phyloP scores from a whole-genome alignment of 2,329 filamentous ascomycete genomes.

The Colletotrichum brevisporum region DNA sequence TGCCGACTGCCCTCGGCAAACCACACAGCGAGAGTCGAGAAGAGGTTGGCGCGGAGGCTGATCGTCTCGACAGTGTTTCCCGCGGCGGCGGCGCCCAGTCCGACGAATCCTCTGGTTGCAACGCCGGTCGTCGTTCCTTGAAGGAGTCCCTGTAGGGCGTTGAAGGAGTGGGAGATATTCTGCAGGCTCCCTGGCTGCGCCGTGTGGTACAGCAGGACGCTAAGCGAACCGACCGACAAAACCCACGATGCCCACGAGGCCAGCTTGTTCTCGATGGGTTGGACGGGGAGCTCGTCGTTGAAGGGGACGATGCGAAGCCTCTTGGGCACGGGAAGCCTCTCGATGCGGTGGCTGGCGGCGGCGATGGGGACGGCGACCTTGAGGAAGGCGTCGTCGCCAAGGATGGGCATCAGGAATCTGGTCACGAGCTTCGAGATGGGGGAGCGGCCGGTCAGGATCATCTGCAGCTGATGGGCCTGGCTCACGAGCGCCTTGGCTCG shows the following conservation, averaged over 20 bases:
- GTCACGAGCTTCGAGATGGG: constrained; percentile 18
- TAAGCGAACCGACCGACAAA: constrained; percentile 3
- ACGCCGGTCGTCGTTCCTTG: background rate
- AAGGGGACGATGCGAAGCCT: constrained; percentile 10
- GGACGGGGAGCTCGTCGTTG: constrained; percentile 19
- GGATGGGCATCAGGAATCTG: constrained; percentile 10
- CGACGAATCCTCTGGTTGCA: background rate
- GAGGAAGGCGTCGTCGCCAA: constrained; percentile 18
- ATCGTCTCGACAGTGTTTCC: background rate
- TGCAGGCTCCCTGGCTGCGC: background rate
- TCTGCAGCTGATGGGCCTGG: constrained; percentile 23
- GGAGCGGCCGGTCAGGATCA: constrained; percentile 16
- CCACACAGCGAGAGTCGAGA: constrained; percentile 12
- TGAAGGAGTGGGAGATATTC: background rate
- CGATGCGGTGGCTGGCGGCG: constrained; percentile 16
- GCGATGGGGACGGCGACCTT: constrained; percentile 5
- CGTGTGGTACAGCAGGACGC: background rate
- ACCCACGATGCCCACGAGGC: background rate
- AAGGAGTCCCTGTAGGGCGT: background rate
- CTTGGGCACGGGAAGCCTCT: constrained; percentile 8
- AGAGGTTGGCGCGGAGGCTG: constrained; percentile 15
- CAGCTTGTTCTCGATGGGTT: constrained; percentile 1
- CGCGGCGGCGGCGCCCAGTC: background rate
- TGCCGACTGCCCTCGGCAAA: constrained; percentile 4
- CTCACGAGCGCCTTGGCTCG: constrained; percentile 14